Evolutionary conservation across 1,284 basidiomycete species (phyloP).

Genomic region (Austroboletus rostrupii): DNA sequence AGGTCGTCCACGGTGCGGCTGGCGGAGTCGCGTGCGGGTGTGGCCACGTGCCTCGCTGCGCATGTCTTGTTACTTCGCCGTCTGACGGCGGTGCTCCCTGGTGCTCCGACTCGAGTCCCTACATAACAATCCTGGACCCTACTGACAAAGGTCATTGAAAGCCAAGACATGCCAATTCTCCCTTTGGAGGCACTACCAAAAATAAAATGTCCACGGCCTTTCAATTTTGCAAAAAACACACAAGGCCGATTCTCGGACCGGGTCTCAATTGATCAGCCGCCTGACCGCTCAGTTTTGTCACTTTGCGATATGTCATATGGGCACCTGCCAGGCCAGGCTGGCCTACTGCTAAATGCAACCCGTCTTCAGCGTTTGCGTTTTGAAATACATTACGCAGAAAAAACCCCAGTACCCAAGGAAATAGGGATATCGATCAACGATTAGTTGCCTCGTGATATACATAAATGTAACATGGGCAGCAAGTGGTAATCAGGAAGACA

Average conservation of each 20-base stretch:
- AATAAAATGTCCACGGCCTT: background rate
- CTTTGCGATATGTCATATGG: no score
- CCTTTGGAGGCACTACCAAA: no score
- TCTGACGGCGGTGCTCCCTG: background rate
- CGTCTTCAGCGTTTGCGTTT: background rate
- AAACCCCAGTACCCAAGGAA: background rate
- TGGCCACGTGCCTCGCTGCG: slow-evolving; percentile 17
- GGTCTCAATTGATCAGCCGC: background rate
- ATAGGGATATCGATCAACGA: slow-evolving; percentile 6
- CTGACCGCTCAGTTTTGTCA: no score
- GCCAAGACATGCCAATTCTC: no score
- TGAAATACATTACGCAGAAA: slow-evolving; percentile 3
- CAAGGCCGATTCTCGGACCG: background rate
- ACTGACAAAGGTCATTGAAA: background rate
- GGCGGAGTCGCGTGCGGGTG: background rate
- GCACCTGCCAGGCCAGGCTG: no score
- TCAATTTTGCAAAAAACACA: background rate
- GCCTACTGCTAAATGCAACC: no score
- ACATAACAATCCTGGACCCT: background rate
- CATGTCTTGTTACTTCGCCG: background rate
- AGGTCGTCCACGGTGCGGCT: background rate
- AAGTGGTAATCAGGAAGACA: slow-evolving; percentile 13
- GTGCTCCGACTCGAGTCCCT: no score
- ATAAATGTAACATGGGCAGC: background rate
- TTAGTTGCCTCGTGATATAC: slow-evolving; percentile 2